Percentiles rank a stretch among this genome's conserved stretches.
Evolutionary conservation across 2,329 filamentous ascomycete species (phyloP).

Genomic region (Hawksworthiomyces lignivorus): DNA sequence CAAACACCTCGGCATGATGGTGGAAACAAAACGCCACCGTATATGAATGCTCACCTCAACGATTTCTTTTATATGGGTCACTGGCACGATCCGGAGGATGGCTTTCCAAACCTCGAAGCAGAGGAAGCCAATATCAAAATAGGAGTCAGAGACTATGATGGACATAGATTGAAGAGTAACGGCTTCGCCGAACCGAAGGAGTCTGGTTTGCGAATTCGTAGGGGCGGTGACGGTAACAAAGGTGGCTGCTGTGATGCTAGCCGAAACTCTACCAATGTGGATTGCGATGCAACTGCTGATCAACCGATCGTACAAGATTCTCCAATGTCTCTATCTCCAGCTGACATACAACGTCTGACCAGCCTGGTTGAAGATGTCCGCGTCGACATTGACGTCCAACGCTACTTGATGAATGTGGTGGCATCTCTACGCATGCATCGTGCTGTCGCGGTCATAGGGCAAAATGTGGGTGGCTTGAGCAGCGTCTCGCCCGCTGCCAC

Average conservation of each 20-base stretch:
- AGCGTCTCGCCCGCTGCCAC: slow-evolving; percentile 75
- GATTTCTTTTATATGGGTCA: slow-evolving; percentile 86
- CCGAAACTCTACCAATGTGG: slow-evolving; percentile 1
- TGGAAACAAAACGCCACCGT: no score
- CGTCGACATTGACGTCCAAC: slow-evolving; percentile 67
- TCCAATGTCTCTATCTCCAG: slow-evolving; percentile 23
- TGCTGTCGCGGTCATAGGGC: slow-evolving; percentile 51
- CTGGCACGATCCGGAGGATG: slow-evolving; percentile 66
- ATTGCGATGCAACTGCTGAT: slow-evolving; percentile 19
- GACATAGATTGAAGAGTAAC: no score
- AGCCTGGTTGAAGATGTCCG: slow-evolving; percentile 50
- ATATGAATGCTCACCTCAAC: slow-evolving; percentile 55
- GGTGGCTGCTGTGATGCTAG: no score
- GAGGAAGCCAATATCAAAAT: slow-evolving; percentile 24
- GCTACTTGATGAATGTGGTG: slow-evolving; percentile 82
- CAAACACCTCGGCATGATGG: no score
- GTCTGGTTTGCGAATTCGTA: no score
- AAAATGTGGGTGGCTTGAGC: slow-evolving; percentile 21
- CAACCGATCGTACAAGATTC: no score
- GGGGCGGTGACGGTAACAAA: background rate
- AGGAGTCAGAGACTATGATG: no score
- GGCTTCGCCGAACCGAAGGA: no score
- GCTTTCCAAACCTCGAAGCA: slow-evolving; percentile 68
- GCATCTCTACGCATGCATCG: slow-evolving; percentile 84
- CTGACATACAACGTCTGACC: slow-evolving; percentile 52